Base-by-base conservation (phyloP, 495 filamentous ascomycete species). In the Xylaria acuta region DNA sequence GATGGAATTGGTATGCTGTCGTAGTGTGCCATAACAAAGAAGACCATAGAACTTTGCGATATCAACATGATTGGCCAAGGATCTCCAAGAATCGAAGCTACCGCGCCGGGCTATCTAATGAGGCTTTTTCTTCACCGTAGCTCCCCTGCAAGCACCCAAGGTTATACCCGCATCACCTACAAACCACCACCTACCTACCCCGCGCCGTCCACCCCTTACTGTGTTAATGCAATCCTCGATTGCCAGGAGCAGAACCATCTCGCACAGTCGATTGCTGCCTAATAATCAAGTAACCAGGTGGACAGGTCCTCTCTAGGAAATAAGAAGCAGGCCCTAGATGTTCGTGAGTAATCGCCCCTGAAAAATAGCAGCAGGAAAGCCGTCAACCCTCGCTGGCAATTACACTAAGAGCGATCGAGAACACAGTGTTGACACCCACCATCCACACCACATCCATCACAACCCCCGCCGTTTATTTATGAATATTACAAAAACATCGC, bases 341-440 rank as follows among this genome's bases (percentile, higher is more conserved):
- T 22, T 22, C 32, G 30, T 60, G 53, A 60, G 58, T 60, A 60
- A 60, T 60, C 58, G 58, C 58, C 58, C 58, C 32, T 8, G 53
- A 8, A 7, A 56, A 30, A 30, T 5, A 30, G 53, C 27, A 16
- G 32, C 7, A 22, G 20, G 32, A 12, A 38, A 36, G n/a, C 14
- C 20, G 32, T 12, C 58, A 60, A 18, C 22, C 3, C 38, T 14
- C 2, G 22, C 60, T 27, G 25, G 32, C 60, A 30, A 64, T 41
- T 30, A 45, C 49, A 5, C 49, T 53, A 53, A 53, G 49, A 25
- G 22, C 22, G 1, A 53, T 53, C 22, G 49, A 8, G 1, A 30
- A 2, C 41, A 47, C 63, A 51, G 63, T 64, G 63, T 27, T 27
- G n/a, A 36, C 47, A 70, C 54, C 53, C 67, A 45, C 67, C 67